phyloP scores from a whole-genome alignment of 129 eudicot species.

The Oenanthe sinensis region DNA sequence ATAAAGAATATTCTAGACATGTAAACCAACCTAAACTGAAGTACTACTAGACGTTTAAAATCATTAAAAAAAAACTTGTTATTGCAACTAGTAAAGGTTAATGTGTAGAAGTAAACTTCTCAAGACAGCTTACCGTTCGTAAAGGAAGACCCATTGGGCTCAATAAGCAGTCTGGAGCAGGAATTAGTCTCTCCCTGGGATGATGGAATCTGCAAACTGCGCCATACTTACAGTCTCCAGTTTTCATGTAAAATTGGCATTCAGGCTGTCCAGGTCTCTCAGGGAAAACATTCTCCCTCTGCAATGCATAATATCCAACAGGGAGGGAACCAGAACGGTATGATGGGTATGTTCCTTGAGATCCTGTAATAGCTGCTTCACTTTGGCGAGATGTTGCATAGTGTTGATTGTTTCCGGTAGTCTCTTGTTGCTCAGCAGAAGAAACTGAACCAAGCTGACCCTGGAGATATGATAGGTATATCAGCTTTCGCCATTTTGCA shows the following conservation, averaged over 20 bases:
- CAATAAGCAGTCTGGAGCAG: conserved; percentile 76
- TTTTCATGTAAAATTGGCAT: conserved; percentile 93
- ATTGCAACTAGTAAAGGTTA: neutral
- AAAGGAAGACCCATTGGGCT: conserved; percentile 94
- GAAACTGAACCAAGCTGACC: conserved; percentile 66
- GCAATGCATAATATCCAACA: conserved; percentile 71
- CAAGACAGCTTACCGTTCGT: conserved; percentile 60
- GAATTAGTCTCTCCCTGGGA: conserved; percentile 78
- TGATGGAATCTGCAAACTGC: conserved; percentile 95
- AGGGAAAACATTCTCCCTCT: conserved; percentile 80
- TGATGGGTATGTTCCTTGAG: conserved; percentile 43
- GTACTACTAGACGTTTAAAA: neutral
- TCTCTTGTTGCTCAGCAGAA: conserved; percentile 63
- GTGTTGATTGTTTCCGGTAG: conserved; percentile 44
- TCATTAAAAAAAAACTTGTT: neutral
- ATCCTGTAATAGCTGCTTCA: conserved; percentile 40
- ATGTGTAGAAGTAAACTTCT: neutral
- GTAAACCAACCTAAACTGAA: neutral
- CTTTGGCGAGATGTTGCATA: conserved; percentile 42
- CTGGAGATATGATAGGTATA: conserved; percentile 26
- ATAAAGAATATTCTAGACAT: neutral
- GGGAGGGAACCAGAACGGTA: conserved; percentile 51
- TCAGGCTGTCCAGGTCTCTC: conserved; percentile 98
- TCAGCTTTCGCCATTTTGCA: neutral
- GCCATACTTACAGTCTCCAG: conserved; percentile 99